Base-by-base conservation (phyloP, 768 basidiomycete genomes). In the Collybiopsis confluens region DNA sequence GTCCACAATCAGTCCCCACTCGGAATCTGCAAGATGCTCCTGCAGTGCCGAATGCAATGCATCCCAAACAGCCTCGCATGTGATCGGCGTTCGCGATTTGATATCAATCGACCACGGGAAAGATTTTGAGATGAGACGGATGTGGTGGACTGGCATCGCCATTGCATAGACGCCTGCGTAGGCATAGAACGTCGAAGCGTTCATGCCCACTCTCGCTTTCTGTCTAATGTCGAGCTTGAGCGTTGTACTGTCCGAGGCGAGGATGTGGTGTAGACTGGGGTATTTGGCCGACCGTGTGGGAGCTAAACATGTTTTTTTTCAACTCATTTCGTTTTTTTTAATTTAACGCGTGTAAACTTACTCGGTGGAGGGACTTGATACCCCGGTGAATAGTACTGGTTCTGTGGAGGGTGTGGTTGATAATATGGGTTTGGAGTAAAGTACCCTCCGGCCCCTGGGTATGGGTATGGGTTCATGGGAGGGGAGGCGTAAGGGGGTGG, bases 81-180 rank as follows among this genome's bases (percentile, higher is more conserved):
- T 82, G 21, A 79, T 64, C 41, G 69, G 68, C 8, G 65, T 65
- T 13, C 66, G 62, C 16, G 68, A 68, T 20, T 69, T 68, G 55
- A 88, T 77, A 18, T 85, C 79, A 59, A 86, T 75, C 4, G 74
- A 61, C 86, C 86, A 88, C 0, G 86, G 86, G 64, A 87, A 86
- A 2, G 74, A 65, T 51, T 78, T 80, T 15, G 77, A 85, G 55
- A 86, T 70, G 43, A 88, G 70, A 10, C 80, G 79, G 54, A 86
- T 57, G 24, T 75, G 68, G 37, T 64, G 66, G 8, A 73, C 68
- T 4, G 70, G 66, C 20, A 58, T 64, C 20, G 68, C 63, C 23
- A 74, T 66, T 1, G 76, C 81, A 40, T 65, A 67, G 16, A 70
- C 56, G 41, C 62, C 57, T 0, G 71, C 68, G 46, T 72, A 64